phyloP scores from a whole-genome alignment of 2,329 filamentous ascomycete species.

The Myriangium duriaei region DNA sequence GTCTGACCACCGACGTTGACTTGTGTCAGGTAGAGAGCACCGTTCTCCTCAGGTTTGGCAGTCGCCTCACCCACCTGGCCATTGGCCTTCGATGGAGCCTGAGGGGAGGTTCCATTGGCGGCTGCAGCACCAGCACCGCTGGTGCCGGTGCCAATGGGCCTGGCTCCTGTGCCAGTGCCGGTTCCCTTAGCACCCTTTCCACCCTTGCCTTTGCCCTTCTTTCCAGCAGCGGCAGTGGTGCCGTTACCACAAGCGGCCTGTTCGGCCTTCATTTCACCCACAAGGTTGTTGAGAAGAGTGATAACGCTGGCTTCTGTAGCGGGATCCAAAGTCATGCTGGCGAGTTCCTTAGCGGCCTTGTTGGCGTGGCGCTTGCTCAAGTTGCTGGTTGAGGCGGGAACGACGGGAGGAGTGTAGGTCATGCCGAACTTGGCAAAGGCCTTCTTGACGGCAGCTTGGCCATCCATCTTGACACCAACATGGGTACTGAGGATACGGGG shows the following conservation, averaged over 20 bases:
- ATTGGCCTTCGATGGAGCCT: slow-evolving; percentile 11
- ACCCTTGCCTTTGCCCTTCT: neutral
- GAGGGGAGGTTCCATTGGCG: slow-evolving; percentile 9
- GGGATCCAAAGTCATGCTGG: neutral
- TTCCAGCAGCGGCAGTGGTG: neutral
- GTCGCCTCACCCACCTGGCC: slow-evolving; percentile 42
- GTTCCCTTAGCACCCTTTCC: neutral
- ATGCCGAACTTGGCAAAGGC: slow-evolving; percentile 54
- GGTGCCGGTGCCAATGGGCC: slow-evolving; percentile 7
- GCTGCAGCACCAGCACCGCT: slow-evolving; percentile 10
- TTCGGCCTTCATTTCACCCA: neutral
- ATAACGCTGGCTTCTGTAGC: neutral
- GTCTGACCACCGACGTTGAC: slow-evolving; percentile 58
- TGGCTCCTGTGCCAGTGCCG: neutral
- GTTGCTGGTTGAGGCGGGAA: neutral
- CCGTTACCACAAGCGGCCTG: neutral
- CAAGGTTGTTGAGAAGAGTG: neutral
- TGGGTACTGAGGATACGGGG: slow-evolving; percentile 44
- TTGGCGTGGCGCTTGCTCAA: neutral
- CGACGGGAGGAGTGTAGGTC: neutral
- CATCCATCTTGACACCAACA: slow-evolving; percentile 44
- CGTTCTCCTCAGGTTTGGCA: slow-evolving; percentile 51
- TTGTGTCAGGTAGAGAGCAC: slow-evolving; percentile 57
- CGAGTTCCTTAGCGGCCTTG: neutral
- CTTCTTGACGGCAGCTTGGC: slow-evolving; percentile 49